phyloP scores from a whole-genome alignment of 345 rosid species.

The Turnera subulata region DNA sequence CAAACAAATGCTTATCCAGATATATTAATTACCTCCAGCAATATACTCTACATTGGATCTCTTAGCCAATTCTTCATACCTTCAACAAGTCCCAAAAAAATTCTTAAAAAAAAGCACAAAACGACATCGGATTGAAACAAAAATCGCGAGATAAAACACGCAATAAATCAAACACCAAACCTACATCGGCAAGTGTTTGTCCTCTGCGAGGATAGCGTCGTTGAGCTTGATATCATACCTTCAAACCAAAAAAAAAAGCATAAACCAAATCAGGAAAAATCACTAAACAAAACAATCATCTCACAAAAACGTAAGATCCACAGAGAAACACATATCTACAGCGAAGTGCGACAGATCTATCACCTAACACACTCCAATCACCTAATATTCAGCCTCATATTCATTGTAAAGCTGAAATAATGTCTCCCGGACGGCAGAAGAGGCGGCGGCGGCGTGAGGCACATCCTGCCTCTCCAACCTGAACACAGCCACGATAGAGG shows the following conservation, averaged over 20 bases:
- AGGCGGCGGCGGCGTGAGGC: too few relatives aligned
- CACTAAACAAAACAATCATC: too few relatives aligned
- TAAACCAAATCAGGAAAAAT: not conserved
- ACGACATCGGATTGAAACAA: too few relatives aligned
- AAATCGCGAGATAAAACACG: too few relatives aligned
- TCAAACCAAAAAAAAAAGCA: slow-evolving; percentile 12
- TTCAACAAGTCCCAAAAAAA: slow-evolving; percentile 14
- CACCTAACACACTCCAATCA: slow-evolving; percentile 4
- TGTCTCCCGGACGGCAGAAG: too few relatives aligned
- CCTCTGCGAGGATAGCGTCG: slow-evolving; percentile 93
- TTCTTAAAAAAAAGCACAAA: not conserved
- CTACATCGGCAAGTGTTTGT: slow-evolving; percentile 90
- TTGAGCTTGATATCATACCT: slow-evolving; percentile 81
- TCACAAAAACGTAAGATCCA: not conserved
- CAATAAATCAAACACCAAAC: slow-evolving; percentile 11
- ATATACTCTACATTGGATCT: slow-evolving; percentile 49
- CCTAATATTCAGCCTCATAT: too few relatives aligned
- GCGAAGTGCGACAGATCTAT: not conserved
- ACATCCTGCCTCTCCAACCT: too few relatives aligned
- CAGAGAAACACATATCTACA: not conserved
- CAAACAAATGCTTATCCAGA: too few relatives aligned
- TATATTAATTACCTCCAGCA: slow-evolving; percentile 60
- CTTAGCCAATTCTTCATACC: slow-evolving; percentile 57
- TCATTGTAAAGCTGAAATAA: too few relatives aligned
- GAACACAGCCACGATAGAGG: too few relatives aligned